Evolutionary conservation across 495 filamentous ascomycete species (phyloP).

Genomic region (Parathielavia appendiculata): DNA sequence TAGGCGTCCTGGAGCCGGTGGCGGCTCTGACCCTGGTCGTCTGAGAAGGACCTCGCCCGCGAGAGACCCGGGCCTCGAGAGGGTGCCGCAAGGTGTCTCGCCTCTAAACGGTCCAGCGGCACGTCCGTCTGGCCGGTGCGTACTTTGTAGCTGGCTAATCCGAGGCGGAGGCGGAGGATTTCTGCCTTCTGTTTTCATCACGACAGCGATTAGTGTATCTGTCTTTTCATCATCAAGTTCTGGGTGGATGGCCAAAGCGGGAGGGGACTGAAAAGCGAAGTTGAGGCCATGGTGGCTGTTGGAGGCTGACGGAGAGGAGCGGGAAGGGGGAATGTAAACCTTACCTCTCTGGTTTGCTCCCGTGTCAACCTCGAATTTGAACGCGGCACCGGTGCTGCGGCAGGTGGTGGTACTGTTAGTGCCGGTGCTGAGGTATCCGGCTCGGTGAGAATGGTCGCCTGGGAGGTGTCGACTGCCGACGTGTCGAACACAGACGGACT

Average conservation of each 20-base stretch:
- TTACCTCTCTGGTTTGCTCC: slow-evolving; percentile 41
- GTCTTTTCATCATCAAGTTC: background rate
- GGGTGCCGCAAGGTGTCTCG: slow-evolving; percentile 15
- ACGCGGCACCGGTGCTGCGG: slow-evolving; percentile 4
- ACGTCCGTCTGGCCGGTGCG: slow-evolving; percentile 48
- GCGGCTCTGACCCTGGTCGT: background rate
- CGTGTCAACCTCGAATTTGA: slow-evolving; percentile 29
- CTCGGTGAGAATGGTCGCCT: slow-evolving; percentile 37
- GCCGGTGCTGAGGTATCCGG: slow-evolving; percentile 28
- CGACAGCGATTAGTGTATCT: background rate
- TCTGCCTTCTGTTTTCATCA: slow-evolving; percentile 40
- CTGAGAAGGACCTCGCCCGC: background rate
- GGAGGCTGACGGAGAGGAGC: background rate
- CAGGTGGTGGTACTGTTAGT: background rate
- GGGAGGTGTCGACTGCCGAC: slow-evolving; percentile 35
- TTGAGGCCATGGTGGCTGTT: too few species aligned
- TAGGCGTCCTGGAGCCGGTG: background rate
- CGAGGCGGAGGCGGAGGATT: slow-evolving; percentile 46
- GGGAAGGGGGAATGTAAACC: background rate
- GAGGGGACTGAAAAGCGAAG: too few species aligned
- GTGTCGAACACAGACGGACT: slow-evolving; percentile 36
- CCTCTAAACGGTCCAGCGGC: slow-evolving; percentile 41
- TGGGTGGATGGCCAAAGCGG: too few species aligned
- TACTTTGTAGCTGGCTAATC: slow-evolving; percentile 51
- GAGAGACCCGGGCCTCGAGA: too few species aligned